Evolutionary conservation across 2,329 filamentous ascomycete species (phyloP), one percentile per base, ranked within the genome.

Genomic region (Pseudogymnoascus sp.): DNA sequence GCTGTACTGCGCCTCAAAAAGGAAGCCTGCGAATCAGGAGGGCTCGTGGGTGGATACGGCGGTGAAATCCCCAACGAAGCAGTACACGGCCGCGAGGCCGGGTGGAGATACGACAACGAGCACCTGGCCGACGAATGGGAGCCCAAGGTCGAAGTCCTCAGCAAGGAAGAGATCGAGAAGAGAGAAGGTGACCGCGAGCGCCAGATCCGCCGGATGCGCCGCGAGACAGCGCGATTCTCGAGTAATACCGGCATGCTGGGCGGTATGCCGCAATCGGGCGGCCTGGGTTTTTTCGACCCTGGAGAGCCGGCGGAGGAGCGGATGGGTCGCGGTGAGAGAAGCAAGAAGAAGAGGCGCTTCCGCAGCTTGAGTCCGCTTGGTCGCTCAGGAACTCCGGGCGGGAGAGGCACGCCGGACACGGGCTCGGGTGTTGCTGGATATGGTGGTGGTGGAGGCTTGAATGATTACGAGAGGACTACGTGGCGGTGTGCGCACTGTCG

Each of bases 121-220:
- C 88, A 91, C 65, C 81, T 97, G 3, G 93, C 84, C 6, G 88
- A 90, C 67, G 87, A 90, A 66, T 95, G 90, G 90, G 89, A 92
- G 72, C 89, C 90, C 5, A 91, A 90, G 77, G 81, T 95, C 7
- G 90, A 93, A 74, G 81, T 83, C 0, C 78, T 99, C 1, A 93
- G 88, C 40, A 96, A 96, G 70, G 95, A 99, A 70, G 95, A 99
- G 73, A 97, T 99, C 62, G 95, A 99, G 77, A 96, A 96, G 78
- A 86, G 95, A 29, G 95, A 99, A 75, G 91, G 91, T 61, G 95
- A 99, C 73, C 85, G 95, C 45, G 95, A 99, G 76, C 83, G 95
- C 63, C 91, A 97, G 75, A 89, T 97, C 40, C 83, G 95, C 64
- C 83, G 95, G 65, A 78, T 97, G 67, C 84, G 95, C 63, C 83